Evolutionary conservation across 2,329 filamentous ascomycete genomes (phyloP).

Genomic region (Pseudogymnoascus sp.): DNA sequence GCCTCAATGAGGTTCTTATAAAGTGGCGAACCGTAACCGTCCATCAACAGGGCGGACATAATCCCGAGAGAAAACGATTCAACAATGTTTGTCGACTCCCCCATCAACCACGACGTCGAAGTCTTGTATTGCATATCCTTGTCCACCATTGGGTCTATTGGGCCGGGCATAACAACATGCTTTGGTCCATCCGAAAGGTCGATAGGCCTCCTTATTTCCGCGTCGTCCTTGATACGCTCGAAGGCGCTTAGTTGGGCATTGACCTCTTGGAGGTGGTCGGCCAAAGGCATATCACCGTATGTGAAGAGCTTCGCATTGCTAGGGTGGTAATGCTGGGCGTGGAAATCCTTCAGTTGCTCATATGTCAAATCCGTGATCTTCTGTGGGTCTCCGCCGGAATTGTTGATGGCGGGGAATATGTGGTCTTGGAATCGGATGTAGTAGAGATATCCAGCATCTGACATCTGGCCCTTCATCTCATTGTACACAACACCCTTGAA

Average conservation of each 20-base stretch:
- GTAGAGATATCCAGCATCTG: slow-evolving; percentile 90
- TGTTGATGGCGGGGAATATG: slow-evolving; percentile 89
- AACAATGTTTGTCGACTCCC: slow-evolving; percentile 72
- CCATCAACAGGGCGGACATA: slow-evolving; percentile 76
- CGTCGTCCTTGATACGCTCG: slow-evolving; percentile 61
- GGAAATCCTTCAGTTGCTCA: slow-evolving; percentile 80
- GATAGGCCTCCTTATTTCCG: slow-evolving; percentile 70
- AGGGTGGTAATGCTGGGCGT: slow-evolving; percentile 89
- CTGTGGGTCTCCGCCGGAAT: slow-evolving; percentile 92
- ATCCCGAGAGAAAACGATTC: slow-evolving; percentile 85
- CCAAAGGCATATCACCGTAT: slow-evolving; percentile 86
- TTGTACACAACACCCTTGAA: slow-evolving; percentile 99
- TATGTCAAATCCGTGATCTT: slow-evolving; percentile 96
- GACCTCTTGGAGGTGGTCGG: slow-evolving; percentile 73
- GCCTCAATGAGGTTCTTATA: slow-evolving; percentile 85
- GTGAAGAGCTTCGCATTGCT: slow-evolving; percentile 96
- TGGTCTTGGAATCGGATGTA: slow-evolving; percentile 94
- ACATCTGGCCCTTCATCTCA: slow-evolving; percentile 99
- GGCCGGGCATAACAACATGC: slow-evolving; percentile 67
- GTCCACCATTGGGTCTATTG: slow-evolving; percentile 79
- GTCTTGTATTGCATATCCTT: slow-evolving; percentile 87
- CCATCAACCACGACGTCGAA: slow-evolving; percentile 86
- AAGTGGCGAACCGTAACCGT: slow-evolving; percentile 90
- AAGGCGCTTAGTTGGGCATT: slow-evolving; percentile 69
- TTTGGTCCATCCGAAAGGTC: slow-evolving; percentile 60